Base-by-base conservation (phyloP, 164 flowering plant species). In the Vitis labrusca region DNA sequence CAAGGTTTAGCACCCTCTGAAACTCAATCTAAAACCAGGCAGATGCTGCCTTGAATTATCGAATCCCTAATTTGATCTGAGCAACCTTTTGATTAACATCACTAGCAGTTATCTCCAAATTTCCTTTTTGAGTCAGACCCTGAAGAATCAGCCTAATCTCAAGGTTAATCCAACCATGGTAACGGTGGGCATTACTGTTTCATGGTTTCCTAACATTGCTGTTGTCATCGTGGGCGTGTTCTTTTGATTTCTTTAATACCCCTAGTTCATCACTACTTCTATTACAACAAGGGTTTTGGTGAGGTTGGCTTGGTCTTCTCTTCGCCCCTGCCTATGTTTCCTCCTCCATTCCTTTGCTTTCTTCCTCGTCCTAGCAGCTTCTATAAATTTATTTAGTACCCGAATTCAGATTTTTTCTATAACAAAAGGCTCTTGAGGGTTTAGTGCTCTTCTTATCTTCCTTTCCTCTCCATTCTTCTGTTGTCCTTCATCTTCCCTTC, bases 231-330 rank as follows among this genome's bases (percentile, higher is more conserved):
- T 58, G 59, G 47, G 66, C 50, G 50, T 61, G 50, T 37, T 32
- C 17, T 61, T 12, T n/a, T 37, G 16, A 7, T 37, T 70, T 63
- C 47, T 63, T 63, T 54, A 63, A 47, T 54, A 27, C 51, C 50
- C 12, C 2, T 58, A 5, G 50, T 57, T 14, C 8, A 32, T 58
- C 68, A 52, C 54, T 62, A 47, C 56, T 30, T 51, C 56, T 67
- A 50, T 68, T 23, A 58, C 76, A 67, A 73, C 52, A 68, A 68
- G 49, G 23, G 19, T 67, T 67, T 37, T 52, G 53, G n/a, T 57
- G 16, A 61, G 44, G 64, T 64, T 65, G 69, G 74, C 68, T 59
- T 58, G 64, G 61, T 73, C 64, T 68, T 68, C 59, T 57, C 47
- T 68, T 68, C 19, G 15, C 16, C 32, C 52, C 55, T 58, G 8